These are phyloP conservation scores for Pseudocercospora eumusae DNA, from an alignment of 2,329 filamentous ascomycete genomes.

Conservation along the genomic window DNA sequence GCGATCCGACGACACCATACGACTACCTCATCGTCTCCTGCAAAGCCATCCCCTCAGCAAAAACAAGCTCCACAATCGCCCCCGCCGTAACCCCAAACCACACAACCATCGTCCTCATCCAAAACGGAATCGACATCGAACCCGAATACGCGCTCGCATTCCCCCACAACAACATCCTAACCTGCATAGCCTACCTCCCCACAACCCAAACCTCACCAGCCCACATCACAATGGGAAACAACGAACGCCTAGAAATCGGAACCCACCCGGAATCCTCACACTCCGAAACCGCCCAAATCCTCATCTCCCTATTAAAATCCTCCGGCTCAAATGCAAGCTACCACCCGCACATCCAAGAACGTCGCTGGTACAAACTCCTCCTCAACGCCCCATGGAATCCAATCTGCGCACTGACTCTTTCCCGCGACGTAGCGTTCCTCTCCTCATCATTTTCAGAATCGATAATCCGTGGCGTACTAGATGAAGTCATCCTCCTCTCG, in stretches of 20 bases:
- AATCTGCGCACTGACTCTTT: constrained; percentile 58
- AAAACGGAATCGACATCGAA: constrained; percentile 65
- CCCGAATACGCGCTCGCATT: constrained; percentile 55
- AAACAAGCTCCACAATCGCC: constrained; percentile 42
- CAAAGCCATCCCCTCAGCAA: constrained; percentile 49
- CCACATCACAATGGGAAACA: constrained; percentile 49
- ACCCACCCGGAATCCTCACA: constrained; percentile 45
- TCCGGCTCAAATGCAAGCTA: constrained; percentile 53
- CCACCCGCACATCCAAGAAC: constrained; percentile 57
- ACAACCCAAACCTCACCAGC: constrained; percentile 54
- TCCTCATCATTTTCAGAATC: constrained; percentile 42
- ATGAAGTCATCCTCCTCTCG: constrained; percentile 49
- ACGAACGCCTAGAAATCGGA: constrained; percentile 55
- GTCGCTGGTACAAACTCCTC: constrained; percentile 63
- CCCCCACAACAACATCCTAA: constrained; percentile 56
- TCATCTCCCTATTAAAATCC: constrained; percentile 40
- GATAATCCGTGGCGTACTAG: constrained; percentile 47
- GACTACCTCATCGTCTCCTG: constrained; percentile 53
- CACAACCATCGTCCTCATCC: constrained; percentile 60
- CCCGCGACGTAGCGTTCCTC: constrained; percentile 56
- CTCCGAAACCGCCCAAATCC: constrained; percentile 24
- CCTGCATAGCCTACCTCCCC: constrained; percentile 58
- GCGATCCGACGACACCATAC: constrained; percentile 39
- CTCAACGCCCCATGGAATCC: constrained; percentile 65
- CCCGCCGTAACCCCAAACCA: constrained; percentile 43